Evolutionary conservation across 371 early-diverging fungal species (phyloP).

Genomic region (Mucor lusitanicus): DNA sequence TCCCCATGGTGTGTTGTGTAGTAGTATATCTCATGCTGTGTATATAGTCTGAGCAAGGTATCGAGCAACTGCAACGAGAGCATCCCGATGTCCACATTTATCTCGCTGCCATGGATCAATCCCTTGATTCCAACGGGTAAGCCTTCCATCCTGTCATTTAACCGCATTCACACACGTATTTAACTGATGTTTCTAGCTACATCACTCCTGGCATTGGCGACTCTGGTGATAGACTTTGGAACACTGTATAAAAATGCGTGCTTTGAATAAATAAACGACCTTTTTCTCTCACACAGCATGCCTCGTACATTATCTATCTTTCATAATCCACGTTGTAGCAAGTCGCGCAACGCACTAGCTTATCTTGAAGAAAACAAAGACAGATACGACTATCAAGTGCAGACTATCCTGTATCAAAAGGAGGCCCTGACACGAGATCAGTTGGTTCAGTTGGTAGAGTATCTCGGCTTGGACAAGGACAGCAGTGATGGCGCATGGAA

Average conservation of each 20-base stretch:
- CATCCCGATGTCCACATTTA: constrained; percentile 80
- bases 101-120: constrained; percentile 73
- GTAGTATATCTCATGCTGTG: background rate
- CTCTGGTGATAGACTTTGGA: constrained; percentile 76
- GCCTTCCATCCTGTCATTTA: background rate
- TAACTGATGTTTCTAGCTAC: too few relatives aligned
- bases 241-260: constrained; percentile 36
- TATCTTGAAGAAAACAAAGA: constrained; percentile 32
- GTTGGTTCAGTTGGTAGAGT: constrained; percentile 28
- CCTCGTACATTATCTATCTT: constrained; percentile 27
- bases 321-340: constrained; percentile 47
- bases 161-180: too few relatives aligned
- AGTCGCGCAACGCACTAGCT: constrained; percentile 32
- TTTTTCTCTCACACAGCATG: background rate
- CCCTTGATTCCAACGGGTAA: constrained; percentile 64
- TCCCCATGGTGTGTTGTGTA: background rate
- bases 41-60: constrained; percentile 55
- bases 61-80: constrained; percentile 56
- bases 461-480: constrained; percentile 27
- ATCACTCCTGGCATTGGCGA: constrained; percentile 80
- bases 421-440: constrained; percentile 28
- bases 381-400: constrained; percentile 24
- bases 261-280: background rate
- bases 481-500: constrained; percentile 22
- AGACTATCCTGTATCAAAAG: constrained; percentile 36